Evolutionary conservation across 768 basidiomycete genomes (phyloP).

Genomic region (Podaxis mareebaensis): DNA sequence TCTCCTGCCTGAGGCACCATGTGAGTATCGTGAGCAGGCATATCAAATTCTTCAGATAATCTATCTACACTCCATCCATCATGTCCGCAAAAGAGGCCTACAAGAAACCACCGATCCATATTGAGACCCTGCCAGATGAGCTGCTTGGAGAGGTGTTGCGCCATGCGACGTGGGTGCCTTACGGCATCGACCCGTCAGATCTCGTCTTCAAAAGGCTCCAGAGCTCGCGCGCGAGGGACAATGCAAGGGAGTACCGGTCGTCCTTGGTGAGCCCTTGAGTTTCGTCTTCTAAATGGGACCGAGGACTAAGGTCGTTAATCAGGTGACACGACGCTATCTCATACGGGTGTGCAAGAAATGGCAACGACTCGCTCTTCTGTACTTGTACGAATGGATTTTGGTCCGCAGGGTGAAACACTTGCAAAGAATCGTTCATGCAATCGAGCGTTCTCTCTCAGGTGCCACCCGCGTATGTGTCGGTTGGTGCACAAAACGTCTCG

Average conservation of each 20-base stretch:
- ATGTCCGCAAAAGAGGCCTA: conserved; percentile 26
- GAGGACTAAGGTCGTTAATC: not conserved
- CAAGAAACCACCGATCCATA: not conserved
- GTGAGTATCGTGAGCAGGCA: not conserved
- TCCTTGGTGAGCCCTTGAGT: conserved; percentile 24
- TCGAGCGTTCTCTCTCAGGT: conserved; percentile 6
- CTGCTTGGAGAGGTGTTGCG: conserved; percentile 28
- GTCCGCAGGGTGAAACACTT: conserved; percentile 18
- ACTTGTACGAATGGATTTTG: conserved; percentile 25
- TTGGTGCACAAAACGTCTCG: conserved; percentile 27
- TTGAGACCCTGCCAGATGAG: conserved; percentile 29
- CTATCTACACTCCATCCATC: not conserved
- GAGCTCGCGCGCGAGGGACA: conserved; percentile 17
- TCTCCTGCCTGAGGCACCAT: not conserved
- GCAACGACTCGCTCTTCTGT: conserved; percentile 22
- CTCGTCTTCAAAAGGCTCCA: conserved; percentile 16
- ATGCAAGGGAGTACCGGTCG: conserved; percentile 17
- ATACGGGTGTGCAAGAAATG: conserved; percentile 25
- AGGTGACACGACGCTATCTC: conserved; percentile 23
- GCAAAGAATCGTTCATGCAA: conserved; percentile 11
- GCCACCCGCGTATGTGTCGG: conserved; percentile 8
- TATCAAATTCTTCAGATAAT: not conserved
- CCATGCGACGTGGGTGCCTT: conserved; percentile 27
- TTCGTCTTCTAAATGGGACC: not conserved
- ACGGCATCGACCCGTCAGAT: conserved; percentile 22